A percentile compares a stretch with the other conserved stretches of the same genome.
These are phyloP conservation scores for Udeniomyces megalosporus DNA, from an alignment of 768 basidiomycete species.

Conservation along the genomic window DNA sequence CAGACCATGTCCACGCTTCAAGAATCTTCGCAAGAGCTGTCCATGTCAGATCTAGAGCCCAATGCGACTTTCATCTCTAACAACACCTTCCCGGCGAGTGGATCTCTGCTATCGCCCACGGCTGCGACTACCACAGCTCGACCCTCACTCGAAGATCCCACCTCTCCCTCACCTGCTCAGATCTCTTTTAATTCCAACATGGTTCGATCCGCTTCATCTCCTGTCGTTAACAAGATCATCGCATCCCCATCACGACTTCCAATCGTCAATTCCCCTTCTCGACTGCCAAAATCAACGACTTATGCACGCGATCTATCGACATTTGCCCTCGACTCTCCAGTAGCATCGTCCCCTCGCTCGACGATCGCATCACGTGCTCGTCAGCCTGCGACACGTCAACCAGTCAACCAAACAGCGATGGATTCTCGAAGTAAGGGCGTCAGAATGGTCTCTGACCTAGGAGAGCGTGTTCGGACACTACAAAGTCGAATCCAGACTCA, in stretches of 20 bases:
- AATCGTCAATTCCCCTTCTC: neutral
- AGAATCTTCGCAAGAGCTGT: slow-evolving; percentile 37
- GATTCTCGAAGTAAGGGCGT: slow-evolving; percentile 55
- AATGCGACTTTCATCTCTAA: neutral
- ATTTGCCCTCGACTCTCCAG: slow-evolving; percentile 44
- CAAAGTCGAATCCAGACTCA: slow-evolving; percentile 69
- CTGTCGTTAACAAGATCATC: neutral
- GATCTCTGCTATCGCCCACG: neutral
- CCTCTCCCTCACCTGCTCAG: neutral
- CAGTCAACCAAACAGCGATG: slow-evolving; percentile 25
- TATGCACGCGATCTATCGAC: slow-evolving; percentile 25
- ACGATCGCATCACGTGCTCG: slow-evolving; percentile 32
- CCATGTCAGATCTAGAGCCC: slow-evolving; percentile 6
- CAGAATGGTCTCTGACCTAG: slow-evolving; percentile 86
- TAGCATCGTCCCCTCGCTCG: slow-evolving; percentile 38
- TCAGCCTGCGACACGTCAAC: slow-evolving; percentile 25
- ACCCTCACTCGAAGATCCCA: neutral
- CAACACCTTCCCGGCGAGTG: neutral
- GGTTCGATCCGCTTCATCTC: neutral
- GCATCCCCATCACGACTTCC: neutral
- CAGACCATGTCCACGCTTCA: slow-evolving; percentile 27
- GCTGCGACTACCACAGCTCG: too few species aligned
- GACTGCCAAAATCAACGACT: slow-evolving; percentile 9
- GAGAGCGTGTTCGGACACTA: slow-evolving; percentile 61
- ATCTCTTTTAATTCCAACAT: neutral